Percentiles rank a stretch among this genome's conserved stretches.
Conservation (phyloP, 1,284 basidiomycete genomes). For the Phlebopus sp. region DNA sequence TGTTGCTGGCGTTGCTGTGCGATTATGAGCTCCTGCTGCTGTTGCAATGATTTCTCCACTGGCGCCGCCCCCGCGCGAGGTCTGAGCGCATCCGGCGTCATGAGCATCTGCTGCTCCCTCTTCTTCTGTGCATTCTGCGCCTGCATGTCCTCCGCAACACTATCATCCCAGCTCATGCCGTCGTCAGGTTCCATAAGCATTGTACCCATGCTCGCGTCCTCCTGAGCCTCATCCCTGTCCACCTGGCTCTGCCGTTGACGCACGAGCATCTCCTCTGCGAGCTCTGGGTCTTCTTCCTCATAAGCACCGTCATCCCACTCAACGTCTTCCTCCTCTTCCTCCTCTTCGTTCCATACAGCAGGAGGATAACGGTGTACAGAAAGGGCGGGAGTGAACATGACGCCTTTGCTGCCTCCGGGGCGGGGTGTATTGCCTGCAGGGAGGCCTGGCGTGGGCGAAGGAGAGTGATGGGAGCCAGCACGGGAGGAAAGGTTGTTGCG, state of each 20-base stretch:
- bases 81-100: conserved; percentile 20
- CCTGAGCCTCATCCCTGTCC: conserved; percentile 21
- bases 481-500: conserved; percentile 51
- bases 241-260: conserved; percentile 36
- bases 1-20: conserved; percentile 24
- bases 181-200: conserved; percentile 63
- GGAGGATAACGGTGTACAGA: conserved; percentile 72
- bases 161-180: conserved; percentile 74
- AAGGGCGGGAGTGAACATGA: conserved; percentile 59
- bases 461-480: conserved; percentile 42
- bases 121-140: conserved; percentile 29
- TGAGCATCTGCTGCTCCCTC: conserved; percentile 19
- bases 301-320: conserved; percentile 78
- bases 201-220: conserved; percentile 19
- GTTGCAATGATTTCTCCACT: conserved; percentile 24
- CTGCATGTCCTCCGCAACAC: conserved; percentile 50
- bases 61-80: conserved; percentile 8
- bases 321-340: conserved; percentile 70
- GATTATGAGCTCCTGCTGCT: conserved; percentile 30
- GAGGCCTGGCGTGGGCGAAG: conserved; percentile 44
- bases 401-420: conserved; percentile 34
- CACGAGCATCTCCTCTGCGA: conserved; percentile 48
- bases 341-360: conserved; percentile 78
- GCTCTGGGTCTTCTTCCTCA: conserved; percentile 61
- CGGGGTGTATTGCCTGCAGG: conserved; percentile 21